Percentiles rank a stretch among this genome's conserved stretches.
Evolutionary conservation across 2,329 filamentous ascomycete species (phyloP).

Genomic region (Cordyceps cicadae): DNA sequence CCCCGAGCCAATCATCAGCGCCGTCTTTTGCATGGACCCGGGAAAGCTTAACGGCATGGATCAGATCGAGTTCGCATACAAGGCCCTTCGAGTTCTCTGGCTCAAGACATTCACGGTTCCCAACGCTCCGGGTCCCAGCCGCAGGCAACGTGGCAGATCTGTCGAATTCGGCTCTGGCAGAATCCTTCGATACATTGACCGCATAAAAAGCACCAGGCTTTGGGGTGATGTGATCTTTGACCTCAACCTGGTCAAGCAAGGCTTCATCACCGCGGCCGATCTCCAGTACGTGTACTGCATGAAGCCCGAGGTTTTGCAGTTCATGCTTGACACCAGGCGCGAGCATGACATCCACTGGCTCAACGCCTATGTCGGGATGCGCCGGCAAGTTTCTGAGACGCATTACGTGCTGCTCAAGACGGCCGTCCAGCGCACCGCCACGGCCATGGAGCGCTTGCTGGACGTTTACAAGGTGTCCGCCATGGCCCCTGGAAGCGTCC

Average conservation of each 20-base stretch:
- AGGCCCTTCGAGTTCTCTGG: not conserved
- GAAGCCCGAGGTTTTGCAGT: not conserved
- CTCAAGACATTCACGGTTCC: not conserved
- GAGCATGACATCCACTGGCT: conserved; percentile 13
- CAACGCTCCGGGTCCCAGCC: not conserved
- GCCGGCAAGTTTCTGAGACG: not conserved
- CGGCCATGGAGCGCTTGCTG: conserved; percentile 11
- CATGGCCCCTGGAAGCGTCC: not conserved
- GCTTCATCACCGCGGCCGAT: conserved; percentile 7
- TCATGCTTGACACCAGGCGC: not conserved
- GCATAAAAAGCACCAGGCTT: too few species aligned
- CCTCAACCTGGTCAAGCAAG: not conserved
- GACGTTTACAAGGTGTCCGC: not conserved
- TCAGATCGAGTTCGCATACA: not conserved
- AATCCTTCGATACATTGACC: too few species aligned
- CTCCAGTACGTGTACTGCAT: conserved; percentile 14
- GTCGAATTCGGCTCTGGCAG: too few species aligned
- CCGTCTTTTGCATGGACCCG: not conserved
- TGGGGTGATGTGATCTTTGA: not conserved
- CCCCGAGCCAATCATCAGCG: not conserved
- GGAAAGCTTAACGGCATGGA: not conserved
- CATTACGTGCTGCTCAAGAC: conserved; percentile 10
- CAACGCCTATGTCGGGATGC: conserved; percentile 16
- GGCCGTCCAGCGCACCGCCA: conserved; percentile 13
- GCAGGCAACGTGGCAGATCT: too few species aligned